A percentile compares a stretch with the other conserved stretches of the same genome.
Evolutionary conservation across 1,284 basidiomycete genomes (phyloP).

Genomic region (Phlebopus sp.): DNA sequence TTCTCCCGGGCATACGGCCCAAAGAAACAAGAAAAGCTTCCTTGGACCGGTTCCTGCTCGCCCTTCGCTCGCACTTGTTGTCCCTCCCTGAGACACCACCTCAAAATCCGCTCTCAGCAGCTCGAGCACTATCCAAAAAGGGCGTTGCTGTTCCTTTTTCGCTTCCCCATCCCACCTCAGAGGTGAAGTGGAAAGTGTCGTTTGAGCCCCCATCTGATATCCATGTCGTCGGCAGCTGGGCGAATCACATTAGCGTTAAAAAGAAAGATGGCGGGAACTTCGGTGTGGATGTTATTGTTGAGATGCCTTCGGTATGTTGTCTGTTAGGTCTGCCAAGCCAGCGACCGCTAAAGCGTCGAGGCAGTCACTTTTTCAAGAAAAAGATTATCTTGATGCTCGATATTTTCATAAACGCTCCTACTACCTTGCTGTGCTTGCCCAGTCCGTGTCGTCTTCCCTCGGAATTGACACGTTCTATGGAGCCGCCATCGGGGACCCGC

Average conservation of each 20-base stretch:
- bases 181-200: conserved; percentile 74
- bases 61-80: conserved; percentile 59
- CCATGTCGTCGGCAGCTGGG: conserved; percentile 75
- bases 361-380: conserved; percentile 85
- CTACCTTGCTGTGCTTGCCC: conserved; percentile 83
- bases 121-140: conserved; percentile 50
- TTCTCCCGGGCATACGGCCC: conserved; percentile 77
- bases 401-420: conserved; percentile 94
- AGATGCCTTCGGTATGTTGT: conserved; percentile 78
- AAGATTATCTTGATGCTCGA: conserved; percentile 88
- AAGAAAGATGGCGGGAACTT: conserved; percentile 63
- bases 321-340: background rate
- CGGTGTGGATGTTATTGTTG: conserved; percentile 78
- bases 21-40: conserved; percentile 50
- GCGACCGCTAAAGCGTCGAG: conserved; percentile 8
- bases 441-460: conserved; percentile 51
- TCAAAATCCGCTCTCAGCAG: conserved; percentile 62
- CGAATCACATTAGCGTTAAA: conserved; percentile 63
- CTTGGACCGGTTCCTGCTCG: conserved; percentile 63
- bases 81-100: conserved; percentile 56
- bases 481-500: conserved; percentile 61
- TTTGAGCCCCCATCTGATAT: conserved; percentile 69
- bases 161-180: conserved; percentile 60
- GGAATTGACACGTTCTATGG: conserved; percentile 60
- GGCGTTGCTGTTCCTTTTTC: conserved; percentile 63